These are phyloP conservation scores for Curvularia lunata DNA, from an alignment of 2,329 filamentous ascomycete species.

Conservation along the genomic window DNA sequence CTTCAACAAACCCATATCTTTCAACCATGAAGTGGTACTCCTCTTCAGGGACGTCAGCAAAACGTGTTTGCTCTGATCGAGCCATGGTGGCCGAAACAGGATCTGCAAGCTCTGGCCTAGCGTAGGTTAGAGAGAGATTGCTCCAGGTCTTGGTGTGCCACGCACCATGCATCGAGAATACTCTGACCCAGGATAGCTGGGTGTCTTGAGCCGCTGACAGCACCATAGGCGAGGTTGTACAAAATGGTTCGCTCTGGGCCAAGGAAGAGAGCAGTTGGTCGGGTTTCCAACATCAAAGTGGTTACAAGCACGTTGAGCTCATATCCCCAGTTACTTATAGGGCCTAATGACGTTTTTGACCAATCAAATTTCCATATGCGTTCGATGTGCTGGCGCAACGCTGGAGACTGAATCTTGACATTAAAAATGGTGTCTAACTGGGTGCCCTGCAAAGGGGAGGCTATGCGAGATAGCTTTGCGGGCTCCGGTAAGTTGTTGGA, in stretches of 20 bases:
- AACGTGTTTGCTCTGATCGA: slow-evolving; percentile 11
- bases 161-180: slow-evolving; percentile 21
- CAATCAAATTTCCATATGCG: slow-evolving; percentile 16
- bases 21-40: slow-evolving; percentile 25
- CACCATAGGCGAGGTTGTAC: slow-evolving; percentile 23
- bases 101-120: slow-evolving; percentile 17
- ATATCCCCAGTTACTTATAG: slow-evolving; percentile 19
- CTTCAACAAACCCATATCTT: slow-evolving; percentile 20
- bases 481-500: neutral
- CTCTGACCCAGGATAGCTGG: slow-evolving; percentile 17
- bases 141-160: neutral
- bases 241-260: slow-evolving; percentile 21
- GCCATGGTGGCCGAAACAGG: slow-evolving; percentile 13
- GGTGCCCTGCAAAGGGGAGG: slow-evolving; percentile 1
- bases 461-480: neutral
- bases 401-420: slow-evolving; percentile 17
- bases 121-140: neutral
- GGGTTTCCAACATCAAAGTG: slow-evolving; percentile 22
- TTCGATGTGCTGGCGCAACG: slow-evolving; percentile 17
- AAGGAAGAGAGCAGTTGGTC: slow-evolving; percentile 21
- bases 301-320: slow-evolving; percentile 17
- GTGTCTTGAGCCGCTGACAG: slow-evolving; percentile 15
- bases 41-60: slow-evolving; percentile 20
- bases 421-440: slow-evolving; percentile 19
- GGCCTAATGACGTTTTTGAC: slow-evolving; percentile 18